Conservation (phyloP, 106 monocot species). For the Acorus gramineus region DNA sequence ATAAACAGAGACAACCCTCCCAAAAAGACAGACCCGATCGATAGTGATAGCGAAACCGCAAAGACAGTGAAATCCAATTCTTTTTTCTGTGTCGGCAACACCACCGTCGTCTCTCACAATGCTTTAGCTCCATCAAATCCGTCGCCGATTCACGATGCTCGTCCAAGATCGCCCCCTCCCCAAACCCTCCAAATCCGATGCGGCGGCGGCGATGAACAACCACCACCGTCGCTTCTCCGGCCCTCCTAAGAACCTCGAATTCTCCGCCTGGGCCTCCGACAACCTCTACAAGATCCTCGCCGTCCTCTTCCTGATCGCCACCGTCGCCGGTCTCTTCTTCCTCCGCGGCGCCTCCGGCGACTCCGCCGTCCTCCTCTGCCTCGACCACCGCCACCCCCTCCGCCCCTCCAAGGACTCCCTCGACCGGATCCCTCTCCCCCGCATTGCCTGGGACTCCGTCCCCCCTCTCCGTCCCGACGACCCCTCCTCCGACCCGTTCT, state of each 20-base stretch:
- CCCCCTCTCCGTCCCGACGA: slow-evolving; percentile 18
- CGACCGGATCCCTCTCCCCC: slow-evolving; percentile 26
- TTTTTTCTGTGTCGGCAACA: too few relatives aligned
- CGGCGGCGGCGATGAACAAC: neutral
- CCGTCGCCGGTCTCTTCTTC: slow-evolving; percentile 51
- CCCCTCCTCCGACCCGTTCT: slow-evolving; percentile 26
- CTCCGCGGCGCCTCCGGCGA: slow-evolving; percentile 31
- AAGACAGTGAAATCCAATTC: too few relatives aligned
- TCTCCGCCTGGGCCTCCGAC: slow-evolving; percentile 46
- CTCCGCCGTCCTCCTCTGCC: slow-evolving; percentile 55
- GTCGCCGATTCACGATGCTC: slow-evolving; percentile 11
- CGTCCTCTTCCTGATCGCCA: slow-evolving; percentile 22
- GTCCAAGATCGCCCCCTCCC: slow-evolving; percentile 24
- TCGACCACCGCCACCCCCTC: slow-evolving; percentile 11
- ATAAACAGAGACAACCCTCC: too few relatives aligned
- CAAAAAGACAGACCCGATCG: too few relatives aligned
- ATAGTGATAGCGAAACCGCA: too few relatives aligned
- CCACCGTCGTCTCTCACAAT: too few relatives aligned
- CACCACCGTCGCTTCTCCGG: slow-evolving; percentile 5
- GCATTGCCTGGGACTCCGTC: slow-evolving; percentile 31
- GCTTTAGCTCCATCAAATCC: too few relatives aligned
- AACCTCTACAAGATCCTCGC: slow-evolving; percentile 41
- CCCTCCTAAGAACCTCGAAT: slow-evolving; percentile 29
- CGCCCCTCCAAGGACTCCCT: slow-evolving; percentile 3
- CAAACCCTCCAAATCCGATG: slow-evolving; percentile 4